A percentile compares a stretch with the other conserved stretches of the same genome.
These are phyloP conservation scores for Neurospora sp. DNA, from an alignment of 495 filamentous ascomycete species.

Conservation along the genomic window DNA sequence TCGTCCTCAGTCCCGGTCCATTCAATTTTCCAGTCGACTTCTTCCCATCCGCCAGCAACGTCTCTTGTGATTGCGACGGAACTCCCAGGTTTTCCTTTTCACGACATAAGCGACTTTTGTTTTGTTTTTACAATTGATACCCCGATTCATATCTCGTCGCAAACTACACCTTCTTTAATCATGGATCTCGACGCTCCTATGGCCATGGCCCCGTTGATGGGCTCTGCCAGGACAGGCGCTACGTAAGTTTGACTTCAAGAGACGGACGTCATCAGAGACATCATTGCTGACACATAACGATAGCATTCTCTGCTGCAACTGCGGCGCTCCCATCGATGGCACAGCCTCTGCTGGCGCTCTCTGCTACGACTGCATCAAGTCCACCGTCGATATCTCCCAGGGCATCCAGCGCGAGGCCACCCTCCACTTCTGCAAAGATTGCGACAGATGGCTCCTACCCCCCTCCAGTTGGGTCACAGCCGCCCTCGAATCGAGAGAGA, in stretches of 20 bases:
- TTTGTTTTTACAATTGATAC: background rate
- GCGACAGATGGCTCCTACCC: slow-evolving; percentile 87
- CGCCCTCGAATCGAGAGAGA: slow-evolving; percentile 72
- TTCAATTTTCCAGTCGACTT: background rate
- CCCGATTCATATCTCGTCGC: background rate
- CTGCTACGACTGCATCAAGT: slow-evolving; percentile 88
- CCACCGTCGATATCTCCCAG: slow-evolving; percentile 85
- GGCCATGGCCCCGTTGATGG: slow-evolving; percentile 39
- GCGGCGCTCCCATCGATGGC: slow-evolving; percentile 86
- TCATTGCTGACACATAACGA: slow-evolving; percentile 6
- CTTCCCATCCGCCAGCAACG: background rate
- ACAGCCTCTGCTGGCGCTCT: slow-evolving; percentile 78
- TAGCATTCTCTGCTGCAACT: slow-evolving; percentile 91
- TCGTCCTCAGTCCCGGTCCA: background rate
- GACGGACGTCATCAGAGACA: background rate
- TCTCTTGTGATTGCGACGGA: background rate
- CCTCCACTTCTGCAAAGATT: slow-evolving; percentile 79
- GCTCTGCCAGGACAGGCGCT: slow-evolving; percentile 40
- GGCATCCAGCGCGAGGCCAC: slow-evolving; percentile 80
- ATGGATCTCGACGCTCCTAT: slow-evolving; percentile 65
- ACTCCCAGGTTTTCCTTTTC: background rate
- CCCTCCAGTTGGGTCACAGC: slow-evolving; percentile 78
- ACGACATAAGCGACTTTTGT: background rate
- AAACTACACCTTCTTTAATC: slow-evolving; percentile 1
- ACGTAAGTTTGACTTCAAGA: slow-evolving; percentile 40